These are phyloP conservation scores for Ceratocystis diversiconidia DNA, from an alignment of 2,329 filamentous ascomycete genomes.

Conservation along the genomic window DNA sequence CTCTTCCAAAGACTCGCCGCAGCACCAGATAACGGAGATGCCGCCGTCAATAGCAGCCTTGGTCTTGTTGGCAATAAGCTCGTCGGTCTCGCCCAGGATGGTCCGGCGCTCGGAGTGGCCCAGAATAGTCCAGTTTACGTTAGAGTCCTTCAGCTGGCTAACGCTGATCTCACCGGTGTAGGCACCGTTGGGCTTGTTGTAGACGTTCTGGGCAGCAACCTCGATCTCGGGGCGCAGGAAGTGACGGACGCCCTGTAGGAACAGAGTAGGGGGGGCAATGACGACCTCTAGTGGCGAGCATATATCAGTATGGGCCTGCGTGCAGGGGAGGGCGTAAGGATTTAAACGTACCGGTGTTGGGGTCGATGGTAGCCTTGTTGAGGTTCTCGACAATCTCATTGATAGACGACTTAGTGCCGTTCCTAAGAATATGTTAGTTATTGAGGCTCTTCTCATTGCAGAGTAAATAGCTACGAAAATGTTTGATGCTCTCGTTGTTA, in stretches of 20 bases:
- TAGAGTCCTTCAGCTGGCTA: constrained; percentile 75
- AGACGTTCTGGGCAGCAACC: constrained; percentile 93
- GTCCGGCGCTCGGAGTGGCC: constrained; percentile 93
- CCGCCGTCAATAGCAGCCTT: constrained; percentile 82
- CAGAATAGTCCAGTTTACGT: constrained; percentile 78
- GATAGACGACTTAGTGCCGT: constrained; percentile 80
- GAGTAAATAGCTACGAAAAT: neutral
- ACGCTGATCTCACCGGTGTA: constrained; percentile 96
- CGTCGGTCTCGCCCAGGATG: constrained; percentile 73
- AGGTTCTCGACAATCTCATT: constrained; percentile 81
- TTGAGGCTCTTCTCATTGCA: neutral
- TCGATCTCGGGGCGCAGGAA: constrained; percentile 61
- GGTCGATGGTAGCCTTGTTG: constrained; percentile 69
- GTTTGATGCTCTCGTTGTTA: neutral
- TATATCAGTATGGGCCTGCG: neutral
- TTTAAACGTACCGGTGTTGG: constrained; percentile 22
- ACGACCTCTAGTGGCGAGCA: constrained; percentile 58
- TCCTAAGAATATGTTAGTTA: constrained; percentile 42
- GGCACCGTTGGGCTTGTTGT: constrained; percentile 89
- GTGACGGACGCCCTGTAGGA: constrained; percentile 76
- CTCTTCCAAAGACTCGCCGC: constrained; percentile 88
- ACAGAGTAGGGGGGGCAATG: constrained; percentile 78
- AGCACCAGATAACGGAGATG: constrained; percentile 88
- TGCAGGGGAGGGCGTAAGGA: neutral
- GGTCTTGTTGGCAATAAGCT: constrained; percentile 82